phyloP scores from a whole-genome alignment of 2,329 filamentous ascomycete genomes.

The Aspergillus viridinutans region DNA sequence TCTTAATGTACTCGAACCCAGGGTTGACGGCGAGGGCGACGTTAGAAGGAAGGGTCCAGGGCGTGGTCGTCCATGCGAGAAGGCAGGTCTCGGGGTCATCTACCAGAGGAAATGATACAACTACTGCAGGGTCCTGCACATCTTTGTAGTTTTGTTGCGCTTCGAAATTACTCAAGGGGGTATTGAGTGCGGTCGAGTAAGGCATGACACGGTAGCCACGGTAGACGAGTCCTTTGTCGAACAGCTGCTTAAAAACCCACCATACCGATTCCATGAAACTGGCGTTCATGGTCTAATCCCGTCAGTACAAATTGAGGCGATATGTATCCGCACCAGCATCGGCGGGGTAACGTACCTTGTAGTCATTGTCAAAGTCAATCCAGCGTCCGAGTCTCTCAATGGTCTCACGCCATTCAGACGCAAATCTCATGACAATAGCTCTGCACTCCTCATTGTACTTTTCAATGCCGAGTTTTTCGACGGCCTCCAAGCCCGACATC shows the following conservation, averaged over 20 bases:
- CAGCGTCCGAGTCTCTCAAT: conserved; percentile 87
- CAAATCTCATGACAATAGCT: conserved; percentile 89
- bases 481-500: conserved; percentile 81
- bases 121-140: conserved; percentile 82
- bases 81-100: conserved; percentile 71
- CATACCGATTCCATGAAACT: conserved; percentile 93
- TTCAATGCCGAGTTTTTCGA: conserved; percentile 77
- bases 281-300: conserved; percentile 76
- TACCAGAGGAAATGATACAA: conserved; percentile 80
- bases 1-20: conserved; percentile 82
- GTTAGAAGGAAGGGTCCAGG: conserved; percentile 81
- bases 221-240: conserved; percentile 85
- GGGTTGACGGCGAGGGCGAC: conserved; percentile 73
- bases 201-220: conserved; percentile 91
- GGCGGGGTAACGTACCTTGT: conserved; percentile 60
- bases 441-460: conserved; percentile 91
- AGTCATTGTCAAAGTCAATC: conserved; percentile 98
- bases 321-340: neutral
- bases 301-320: neutral
- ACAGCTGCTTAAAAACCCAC: conserved; percentile 95
- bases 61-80: conserved; percentile 86
- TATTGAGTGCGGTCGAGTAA: conserved; percentile 86
- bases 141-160: conserved; percentile 94
- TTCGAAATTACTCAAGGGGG: conserved; percentile 88
- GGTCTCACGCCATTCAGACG: conserved; percentile 79